Evolutionary conservation across 2,329 filamentous ascomycete species (phyloP), one percentile per base, ranked within the genome.

Genomic region (Aspergillus fumigatiaffinis): DNA sequence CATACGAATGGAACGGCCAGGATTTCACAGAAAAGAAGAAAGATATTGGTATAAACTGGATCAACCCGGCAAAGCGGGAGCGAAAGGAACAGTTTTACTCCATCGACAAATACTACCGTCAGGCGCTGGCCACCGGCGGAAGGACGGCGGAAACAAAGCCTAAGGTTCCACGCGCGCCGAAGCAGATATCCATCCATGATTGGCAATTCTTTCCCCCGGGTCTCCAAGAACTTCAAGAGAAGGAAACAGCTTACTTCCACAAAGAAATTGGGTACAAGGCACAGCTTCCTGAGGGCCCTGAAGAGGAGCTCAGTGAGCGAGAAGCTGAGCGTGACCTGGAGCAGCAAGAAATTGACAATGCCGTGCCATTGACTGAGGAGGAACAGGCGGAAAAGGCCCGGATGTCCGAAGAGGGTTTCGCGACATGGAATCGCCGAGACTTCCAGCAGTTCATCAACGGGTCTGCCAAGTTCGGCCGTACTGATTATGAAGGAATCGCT

Each of bases 401-500:
- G 35, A 82, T 99, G 55, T 90, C 91, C 1, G 82, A 87, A 54
- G 85, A 94, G 72, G 94, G 95, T 8, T 99, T 99, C 67, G 87
- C 87, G 2, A 87, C 94, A 35, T 99, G 95, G 94, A 97, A 96
- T 77, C 89, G 92, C 67, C 87, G 95, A 66, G 95, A 99, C 74
- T 99, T 97, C 78, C 93, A 97, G 71, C 94, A 97, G 66, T 99
- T 99, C 73, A 83, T 99, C 76, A 97, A 97, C 68, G 92, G 91
- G 21, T 96, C 91, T 35, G 93, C 91, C 58, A 94, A 93, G 72
- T 95, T 92, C 69, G 94, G 94, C 2, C 90, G 94, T 50, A 86
- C 84, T 42, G 91, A 94, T 71, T 97, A 90, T 69, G 88, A 89
- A 28, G 85, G 85, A 44, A 99, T 99, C 66, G 86, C 93, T 0